Conservation (phyloP, 768 basidiomycete genomes). For the Podaxis sp. region DNA sequence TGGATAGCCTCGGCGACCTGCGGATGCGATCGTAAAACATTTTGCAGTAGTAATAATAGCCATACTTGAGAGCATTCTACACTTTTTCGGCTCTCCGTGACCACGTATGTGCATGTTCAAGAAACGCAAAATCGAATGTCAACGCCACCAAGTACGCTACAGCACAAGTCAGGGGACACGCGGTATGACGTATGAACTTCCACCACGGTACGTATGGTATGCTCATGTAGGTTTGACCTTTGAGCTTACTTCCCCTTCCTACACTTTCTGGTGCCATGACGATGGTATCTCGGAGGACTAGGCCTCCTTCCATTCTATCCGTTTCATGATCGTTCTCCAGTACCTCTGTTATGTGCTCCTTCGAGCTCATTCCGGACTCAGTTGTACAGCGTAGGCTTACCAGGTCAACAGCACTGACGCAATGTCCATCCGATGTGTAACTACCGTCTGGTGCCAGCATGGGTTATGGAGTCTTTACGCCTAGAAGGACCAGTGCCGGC, state of each 20-base stretch:
- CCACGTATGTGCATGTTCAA: background rate
- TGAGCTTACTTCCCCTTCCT: background rate
- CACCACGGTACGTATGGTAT: background rate
- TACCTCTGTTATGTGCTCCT: background rate
- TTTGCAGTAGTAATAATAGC: background rate
- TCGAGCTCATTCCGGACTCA: background rate
- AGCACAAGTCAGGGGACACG: conserved; percentile 3
- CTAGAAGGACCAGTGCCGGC: too few species aligned
- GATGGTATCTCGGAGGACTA: background rate
- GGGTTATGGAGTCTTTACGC: too few species aligned
- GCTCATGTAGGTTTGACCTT: background rate
- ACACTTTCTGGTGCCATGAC: background rate
- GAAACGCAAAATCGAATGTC: background rate
- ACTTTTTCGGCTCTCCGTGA: background rate
- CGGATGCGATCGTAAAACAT: background rate
- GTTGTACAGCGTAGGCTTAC: background rate
- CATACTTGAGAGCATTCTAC: background rate
- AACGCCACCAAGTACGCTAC: background rate
- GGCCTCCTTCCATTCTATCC: background rate
- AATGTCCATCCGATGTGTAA: too few species aligned
- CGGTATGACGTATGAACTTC: background rate
- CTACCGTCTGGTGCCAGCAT: too few species aligned
- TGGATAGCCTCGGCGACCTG: background rate
- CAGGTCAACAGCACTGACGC: too few species aligned
- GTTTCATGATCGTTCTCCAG: background rate